phyloP scores from a whole-genome alignment of 2,329 filamentous ascomycete species.

The Bipolaris cookei region DNA sequence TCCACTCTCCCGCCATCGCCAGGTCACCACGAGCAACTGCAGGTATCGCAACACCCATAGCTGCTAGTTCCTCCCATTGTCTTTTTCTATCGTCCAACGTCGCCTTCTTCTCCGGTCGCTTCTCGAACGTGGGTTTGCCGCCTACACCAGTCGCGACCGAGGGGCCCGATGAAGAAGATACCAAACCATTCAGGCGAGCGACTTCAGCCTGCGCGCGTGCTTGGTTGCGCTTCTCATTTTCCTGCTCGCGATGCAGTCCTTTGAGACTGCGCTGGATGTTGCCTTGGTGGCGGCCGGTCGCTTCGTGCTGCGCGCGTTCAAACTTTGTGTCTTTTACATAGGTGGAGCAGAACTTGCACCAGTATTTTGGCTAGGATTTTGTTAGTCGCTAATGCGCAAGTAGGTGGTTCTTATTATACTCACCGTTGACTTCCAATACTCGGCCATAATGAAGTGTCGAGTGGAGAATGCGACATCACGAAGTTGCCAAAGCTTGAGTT shows the following conservation, averaged over 20 bases:
- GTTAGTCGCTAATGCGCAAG: conserved; percentile 13
- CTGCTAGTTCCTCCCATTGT: conserved; percentile 86
- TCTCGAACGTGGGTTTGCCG: conserved; percentile 37
- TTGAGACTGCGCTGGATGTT: conserved; percentile 88
- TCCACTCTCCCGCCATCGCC: conserved; percentile 90
- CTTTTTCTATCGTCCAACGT: conserved; percentile 73
- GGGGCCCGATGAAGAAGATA: conserved; percentile 53
- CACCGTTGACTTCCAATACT: conserved; percentile 97
- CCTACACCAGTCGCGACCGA: conserved; percentile 39
- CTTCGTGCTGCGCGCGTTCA: conserved; percentile 87
- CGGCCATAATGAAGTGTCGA: conserved; percentile 69
- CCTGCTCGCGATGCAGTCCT: conserved; percentile 83
- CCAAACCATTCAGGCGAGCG: conserved; percentile 80
- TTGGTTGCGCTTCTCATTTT: conserved; percentile 79
- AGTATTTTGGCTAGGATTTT: conserved; percentile 74
- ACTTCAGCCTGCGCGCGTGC: conserved; percentile 84
- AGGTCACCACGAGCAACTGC: conserved; percentile 78
- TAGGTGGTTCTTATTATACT: conserved; percentile 23
- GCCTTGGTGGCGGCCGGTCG: conserved; percentile 82
- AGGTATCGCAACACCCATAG: conserved; percentile 84
- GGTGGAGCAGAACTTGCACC: conserved; percentile 95
- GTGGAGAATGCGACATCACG: neutral
- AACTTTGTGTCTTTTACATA: conserved; percentile 93
- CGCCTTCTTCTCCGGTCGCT: conserved; percentile 52
- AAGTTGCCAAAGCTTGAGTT: conserved; percentile 2